Base-by-base conservation (phyloP, 306 rosid genomes). In the Arachis stenosperma region DNA sequence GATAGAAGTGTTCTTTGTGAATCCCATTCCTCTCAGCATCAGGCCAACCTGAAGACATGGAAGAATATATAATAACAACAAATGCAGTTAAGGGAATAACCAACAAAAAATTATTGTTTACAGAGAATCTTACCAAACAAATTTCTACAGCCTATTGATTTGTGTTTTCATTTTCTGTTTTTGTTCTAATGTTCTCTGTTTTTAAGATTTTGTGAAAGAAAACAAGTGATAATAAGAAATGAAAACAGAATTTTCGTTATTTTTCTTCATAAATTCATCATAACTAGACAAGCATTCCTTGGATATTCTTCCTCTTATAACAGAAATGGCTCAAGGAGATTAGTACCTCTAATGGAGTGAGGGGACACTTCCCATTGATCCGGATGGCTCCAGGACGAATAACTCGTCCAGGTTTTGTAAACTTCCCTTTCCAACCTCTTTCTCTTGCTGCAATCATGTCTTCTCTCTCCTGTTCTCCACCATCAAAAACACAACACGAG, bases 21-120 rank as follows among this genome's bases (percentile, higher is more conserved):
- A 94, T 47, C 99, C 97, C 99, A 91, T 94, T 74, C 96, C 99
- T 78, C 96, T 90, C 48, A 94, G 96, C 97, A 91, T 94, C 81
- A 94, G 80, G 53, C 99, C 99, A 41, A 94, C 98, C 98, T 94
- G 79, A 72, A 69, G 69, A 86, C 71, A 74, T 30, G 65, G 53
- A 64, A 76, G 69, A 79, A 74, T 44, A 71, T 61, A 78, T 60
- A 44, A 46, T 36, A 60, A 56, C 47, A 55, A 56, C 47, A 74
- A 71, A 22, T 9, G 51, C 12, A 62, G 30, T 54, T 40, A 33
- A 46, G 50, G 41, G 40, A 6, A 56, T 58, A 30, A 8, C 56
- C 7, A 11, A 48, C 44, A 36, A 51, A 64, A 64, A 10, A 6
- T 60, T 61, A 13, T 8, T 61, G 55, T 17, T 11, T 29, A 54